Evolutionary conservation across 1,284 basidiomycete genomes (phyloP).

Genomic region (Retiboletus flavoniger): DNA sequence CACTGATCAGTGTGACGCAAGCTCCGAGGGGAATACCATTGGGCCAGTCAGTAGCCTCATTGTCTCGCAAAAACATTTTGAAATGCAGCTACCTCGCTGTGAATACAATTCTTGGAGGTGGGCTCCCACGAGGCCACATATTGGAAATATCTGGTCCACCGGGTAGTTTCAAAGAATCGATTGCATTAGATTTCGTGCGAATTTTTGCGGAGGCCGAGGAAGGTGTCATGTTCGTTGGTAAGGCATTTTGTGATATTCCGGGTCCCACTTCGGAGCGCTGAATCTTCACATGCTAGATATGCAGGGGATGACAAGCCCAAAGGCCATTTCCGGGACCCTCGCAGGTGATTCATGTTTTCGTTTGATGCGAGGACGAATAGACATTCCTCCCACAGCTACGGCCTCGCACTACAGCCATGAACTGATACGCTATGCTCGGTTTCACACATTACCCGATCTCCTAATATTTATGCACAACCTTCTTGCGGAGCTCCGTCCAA

Average conservation of each 20-base stretch:
- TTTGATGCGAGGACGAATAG: conserved; percentile 6
- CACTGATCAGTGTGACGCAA: conserved; percentile 44
- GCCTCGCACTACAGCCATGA: conserved; percentile 19
- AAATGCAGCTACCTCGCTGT: conserved; percentile 45
- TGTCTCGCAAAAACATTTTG: conserved; percentile 36
- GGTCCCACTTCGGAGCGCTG: conserved; percentile 4
- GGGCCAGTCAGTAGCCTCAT: conserved; percentile 57
- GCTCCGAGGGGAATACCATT: conserved; percentile 35
- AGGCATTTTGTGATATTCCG: conserved; percentile 18
- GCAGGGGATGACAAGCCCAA: conserved; percentile 62
- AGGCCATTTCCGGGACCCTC: conserved; percentile 43
- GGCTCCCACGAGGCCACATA: conserved; percentile 56
- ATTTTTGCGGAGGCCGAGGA: conserved; percentile 47
- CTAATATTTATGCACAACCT: conserved; percentile 60
- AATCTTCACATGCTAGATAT: conserved; percentile 43
- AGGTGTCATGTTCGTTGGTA: conserved; percentile 64
- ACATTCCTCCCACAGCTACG: conserved; percentile 26
- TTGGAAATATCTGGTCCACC: conserved; percentile 75
- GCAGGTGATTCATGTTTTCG: conserved; percentile 37
- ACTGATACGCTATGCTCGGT: conserved; percentile 32
- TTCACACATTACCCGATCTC: conserved; percentile 53
- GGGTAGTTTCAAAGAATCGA: conserved; percentile 59
- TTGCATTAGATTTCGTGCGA: conserved; percentile 50
- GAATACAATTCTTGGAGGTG: conserved; percentile 59
- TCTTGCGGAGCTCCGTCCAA: conserved; percentile 42